phyloP scores from a whole-genome alignment of 148 eudicot genomes.

The Heliamphora exappendiculata region DNA sequence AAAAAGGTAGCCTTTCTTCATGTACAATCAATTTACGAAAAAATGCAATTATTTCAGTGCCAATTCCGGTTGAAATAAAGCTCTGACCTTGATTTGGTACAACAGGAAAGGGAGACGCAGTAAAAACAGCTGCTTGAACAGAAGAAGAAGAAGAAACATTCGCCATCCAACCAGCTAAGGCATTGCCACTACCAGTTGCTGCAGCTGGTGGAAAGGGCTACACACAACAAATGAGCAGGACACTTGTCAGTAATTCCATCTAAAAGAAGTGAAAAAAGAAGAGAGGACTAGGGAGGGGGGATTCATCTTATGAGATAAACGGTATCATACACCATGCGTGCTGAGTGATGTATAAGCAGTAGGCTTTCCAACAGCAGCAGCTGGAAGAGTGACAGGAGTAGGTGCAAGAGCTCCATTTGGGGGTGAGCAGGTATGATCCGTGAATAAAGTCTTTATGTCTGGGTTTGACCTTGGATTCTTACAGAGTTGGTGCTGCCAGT shows the following conservation, averaged over 20 bases:
- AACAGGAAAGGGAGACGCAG: slow-evolving; percentile 69
- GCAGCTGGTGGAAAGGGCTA: slow-evolving; percentile 83
- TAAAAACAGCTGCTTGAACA: slow-evolving; percentile 86
- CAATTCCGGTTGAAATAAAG: slow-evolving; percentile 2
- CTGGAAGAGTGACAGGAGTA: slow-evolving; percentile 57
- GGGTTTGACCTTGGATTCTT: slow-evolving; percentile 87
- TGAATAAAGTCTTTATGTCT: slow-evolving; percentile 75
- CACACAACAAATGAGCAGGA: slow-evolving; percentile 14
- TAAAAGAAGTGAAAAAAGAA: not conserved
- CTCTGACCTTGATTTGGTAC: slow-evolving; percentile 72
- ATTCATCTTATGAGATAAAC: not conserved
- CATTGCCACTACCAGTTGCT: slow-evolving; percentile 71
- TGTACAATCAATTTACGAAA: not conserved
- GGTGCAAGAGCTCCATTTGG: slow-evolving; percentile 78
- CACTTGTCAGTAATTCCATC: slow-evolving; percentile 6
- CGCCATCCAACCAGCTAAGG: slow-evolving; percentile 94
- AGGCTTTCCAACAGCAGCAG: slow-evolving; percentile 68
- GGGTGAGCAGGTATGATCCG: slow-evolving; percentile 66
- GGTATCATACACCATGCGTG: slow-evolving; percentile 65
- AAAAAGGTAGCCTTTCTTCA: not conserved
- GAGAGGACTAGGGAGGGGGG: not conserved
- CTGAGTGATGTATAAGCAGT: slow-evolving; percentile 62
- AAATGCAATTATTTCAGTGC: slow-evolving; percentile 4
- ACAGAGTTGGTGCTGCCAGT: slow-evolving; percentile 97
- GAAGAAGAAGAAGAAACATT: slow-evolving; percentile 81